These are phyloP conservation scores for Bruguiera parviflora DNA, from an alignment of 345 rosid species.

Conservation along the genomic window DNA sequence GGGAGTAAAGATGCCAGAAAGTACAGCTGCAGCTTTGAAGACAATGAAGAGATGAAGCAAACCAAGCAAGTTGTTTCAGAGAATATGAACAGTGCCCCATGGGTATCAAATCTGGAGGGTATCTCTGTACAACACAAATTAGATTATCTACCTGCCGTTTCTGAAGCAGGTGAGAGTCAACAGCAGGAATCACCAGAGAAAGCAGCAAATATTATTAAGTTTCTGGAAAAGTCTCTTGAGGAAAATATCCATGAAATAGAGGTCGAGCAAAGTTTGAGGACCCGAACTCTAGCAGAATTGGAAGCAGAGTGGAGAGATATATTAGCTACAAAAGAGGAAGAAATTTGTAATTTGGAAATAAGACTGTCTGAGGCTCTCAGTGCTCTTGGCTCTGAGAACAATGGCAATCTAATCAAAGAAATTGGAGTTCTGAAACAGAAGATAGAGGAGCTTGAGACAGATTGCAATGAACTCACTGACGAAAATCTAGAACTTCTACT, in stretches of 20 bases:
- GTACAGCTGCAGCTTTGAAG: conserved; percentile 10
- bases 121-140: conserved; percentile 9
- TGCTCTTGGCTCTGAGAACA: conserved; percentile 11
- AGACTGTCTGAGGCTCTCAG: conserved; percentile 35
- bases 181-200: conserved; percentile 32
- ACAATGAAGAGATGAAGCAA: conserved; percentile 8
- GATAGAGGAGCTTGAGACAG: conserved; percentile 60
- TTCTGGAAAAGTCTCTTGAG: conserved; percentile 32
- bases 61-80: conserved; percentile 11
- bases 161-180: conserved; percentile 24
- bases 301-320: conserved; percentile 40
- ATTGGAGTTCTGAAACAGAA: conserved; percentile 41
- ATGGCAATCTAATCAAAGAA: conserved; percentile 25
- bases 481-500: conserved; percentile 55
- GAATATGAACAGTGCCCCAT: conserved; percentile 13
- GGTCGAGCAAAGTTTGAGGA: conserved; percentile 28
- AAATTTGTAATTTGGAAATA: conserved; percentile 34
- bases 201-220: conserved; percentile 30
- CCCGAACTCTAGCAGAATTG: conserved; percentile 22
- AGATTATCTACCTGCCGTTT: conserved; percentile 14
- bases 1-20: conserved; percentile 17
- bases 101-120: conserved; percentile 22
- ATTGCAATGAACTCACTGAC: conserved; percentile 61
- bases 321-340: conserved; percentile 39
- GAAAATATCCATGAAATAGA: conserved; percentile 38